phyloP scores from a whole-genome alignment of 106 monocot species.

The Amphibolis antarctica region DNA sequence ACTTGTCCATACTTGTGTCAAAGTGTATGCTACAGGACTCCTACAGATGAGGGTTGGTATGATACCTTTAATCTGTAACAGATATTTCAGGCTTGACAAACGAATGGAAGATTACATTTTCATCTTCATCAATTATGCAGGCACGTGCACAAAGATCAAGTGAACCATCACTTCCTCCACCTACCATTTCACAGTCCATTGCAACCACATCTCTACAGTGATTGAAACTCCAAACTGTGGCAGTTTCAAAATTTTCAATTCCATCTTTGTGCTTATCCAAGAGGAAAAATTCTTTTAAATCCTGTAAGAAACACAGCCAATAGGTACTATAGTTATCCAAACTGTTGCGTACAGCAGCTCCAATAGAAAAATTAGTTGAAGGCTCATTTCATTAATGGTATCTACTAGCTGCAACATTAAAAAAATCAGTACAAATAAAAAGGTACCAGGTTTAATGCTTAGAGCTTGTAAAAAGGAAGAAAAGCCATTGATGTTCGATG shows the following conservation, averaged over 20 bases:
- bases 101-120: conserved; percentile 35
- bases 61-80: conserved; percentile 23
- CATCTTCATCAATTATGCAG: conserved; percentile 29
- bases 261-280: conserved; percentile 15
- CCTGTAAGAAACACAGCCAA: neutral
- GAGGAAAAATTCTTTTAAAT: neutral
- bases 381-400: too few relatives aligned
- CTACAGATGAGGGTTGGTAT: neutral
- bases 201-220: conserved; percentile 33
- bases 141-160: conserved; percentile 35
- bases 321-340: neutral
- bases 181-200: conserved; percentile 41
- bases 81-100: conserved; percentile 33
- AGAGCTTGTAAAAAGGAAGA: too few relatives aligned
- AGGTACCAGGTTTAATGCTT: too few relatives aligned
- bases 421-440: too few relatives aligned
- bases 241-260: conserved; percentile 15
- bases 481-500: too few relatives aligned
- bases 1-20: neutral
- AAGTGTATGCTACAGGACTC: neutral
- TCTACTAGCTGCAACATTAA: too few relatives aligned
- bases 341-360: neutral
- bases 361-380: too few relatives aligned
- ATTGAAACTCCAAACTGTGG: neutral
- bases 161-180: conserved; percentile 31